A percentile compares a stretch with the other conserved stretches of the same genome.
These are phyloP conservation scores for Naumovozyma castellii DNA, from an alignment of 805 yeast genomes.

Conservation along the genomic window DNA sequence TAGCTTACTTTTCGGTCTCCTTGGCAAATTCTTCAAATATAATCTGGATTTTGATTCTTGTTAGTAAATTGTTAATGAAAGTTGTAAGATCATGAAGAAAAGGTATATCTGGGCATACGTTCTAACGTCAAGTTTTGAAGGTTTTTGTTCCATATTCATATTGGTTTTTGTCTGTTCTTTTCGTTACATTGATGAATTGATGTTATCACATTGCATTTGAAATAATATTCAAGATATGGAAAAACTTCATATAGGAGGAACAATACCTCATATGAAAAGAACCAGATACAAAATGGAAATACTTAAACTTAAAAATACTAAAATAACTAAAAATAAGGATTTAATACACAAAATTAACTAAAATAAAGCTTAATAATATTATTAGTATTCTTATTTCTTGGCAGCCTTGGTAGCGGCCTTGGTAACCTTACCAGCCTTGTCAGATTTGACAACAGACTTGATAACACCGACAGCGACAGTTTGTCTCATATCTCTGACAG, in stretches of 20 bases:
- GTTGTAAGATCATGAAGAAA: too few relatives aligned
- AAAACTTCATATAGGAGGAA: too few relatives aligned
- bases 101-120: not conserved
- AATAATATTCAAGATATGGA: too few relatives aligned
- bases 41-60: constrained; percentile 3
- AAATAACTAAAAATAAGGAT: constrained; percentile 5
- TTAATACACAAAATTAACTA: constrained; percentile 5
- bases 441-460: constrained; percentile 86
- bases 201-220: not conserved
- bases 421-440: constrained; percentile 88
- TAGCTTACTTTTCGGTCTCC: constrained; percentile 15
- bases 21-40: constrained; percentile 17
- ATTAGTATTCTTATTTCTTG: constrained; percentile 25
- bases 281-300: too few relatives aligned
- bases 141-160: not conserved
- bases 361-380: constrained; percentile 6
- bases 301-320: not conserved
- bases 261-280: too few relatives aligned
- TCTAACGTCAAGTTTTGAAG: not conserved
- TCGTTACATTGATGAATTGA: constrained; percentile 1
- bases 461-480: constrained; percentile 99
- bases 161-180: not conserved
- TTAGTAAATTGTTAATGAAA: not conserved
- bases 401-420: constrained; percentile 63
- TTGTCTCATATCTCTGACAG: constrained; percentile 99